These are phyloP conservation scores for Trypanosoma platydactyli DNA, from an alignment of 208 protist genomes.

Conservation along the genomic window DNA sequence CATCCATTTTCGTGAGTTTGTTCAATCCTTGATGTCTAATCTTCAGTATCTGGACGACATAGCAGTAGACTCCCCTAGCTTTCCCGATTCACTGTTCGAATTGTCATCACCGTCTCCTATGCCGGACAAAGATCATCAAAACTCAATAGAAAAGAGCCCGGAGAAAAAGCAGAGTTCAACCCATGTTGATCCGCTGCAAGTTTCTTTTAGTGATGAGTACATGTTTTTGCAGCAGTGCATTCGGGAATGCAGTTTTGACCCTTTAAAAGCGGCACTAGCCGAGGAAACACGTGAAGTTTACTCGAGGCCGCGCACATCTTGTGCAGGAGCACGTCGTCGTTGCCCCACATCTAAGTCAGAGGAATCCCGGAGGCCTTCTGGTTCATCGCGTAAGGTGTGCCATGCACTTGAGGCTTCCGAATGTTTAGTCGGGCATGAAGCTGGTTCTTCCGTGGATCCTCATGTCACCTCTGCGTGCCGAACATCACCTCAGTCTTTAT, in stretches of 20 bases:
- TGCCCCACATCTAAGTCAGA: not conserved
- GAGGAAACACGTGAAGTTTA: constrained; percentile 46
- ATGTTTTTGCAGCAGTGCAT: constrained; percentile 73
- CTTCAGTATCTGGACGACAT: constrained; percentile 64
- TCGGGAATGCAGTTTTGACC: constrained; percentile 61
- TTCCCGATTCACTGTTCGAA: not conserved
- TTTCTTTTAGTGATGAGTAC: constrained; percentile 64
- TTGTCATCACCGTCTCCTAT: not conserved
- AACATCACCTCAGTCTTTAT: not conserved
- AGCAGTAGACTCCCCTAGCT: constrained; percentile 9
- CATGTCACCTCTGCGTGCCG: not conserved
- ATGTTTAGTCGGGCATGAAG: not conserved
- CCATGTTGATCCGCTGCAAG: constrained; percentile 67
- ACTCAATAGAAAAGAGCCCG: not conserved
- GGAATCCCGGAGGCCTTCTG: not conserved
- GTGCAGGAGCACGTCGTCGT: constrained; percentile 40
- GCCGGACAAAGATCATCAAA: not conserved
- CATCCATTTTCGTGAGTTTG: constrained; percentile 40
- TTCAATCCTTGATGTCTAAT: constrained; percentile 56
- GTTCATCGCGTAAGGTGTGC: not conserved
- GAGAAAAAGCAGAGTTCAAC: constrained; percentile 2
- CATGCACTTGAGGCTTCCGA: not conserved
- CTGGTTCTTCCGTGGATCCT: not conserved
- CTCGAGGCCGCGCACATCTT: constrained; percentile 66
- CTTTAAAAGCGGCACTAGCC: constrained; percentile 48